A percentile compares a stretch with the other conserved stretches of the same genome.
These are phyloP conservation scores for Balansia obtecta DNA, from an alignment of 2,329 filamentous ascomycete species.

Conservation along the genomic window DNA sequence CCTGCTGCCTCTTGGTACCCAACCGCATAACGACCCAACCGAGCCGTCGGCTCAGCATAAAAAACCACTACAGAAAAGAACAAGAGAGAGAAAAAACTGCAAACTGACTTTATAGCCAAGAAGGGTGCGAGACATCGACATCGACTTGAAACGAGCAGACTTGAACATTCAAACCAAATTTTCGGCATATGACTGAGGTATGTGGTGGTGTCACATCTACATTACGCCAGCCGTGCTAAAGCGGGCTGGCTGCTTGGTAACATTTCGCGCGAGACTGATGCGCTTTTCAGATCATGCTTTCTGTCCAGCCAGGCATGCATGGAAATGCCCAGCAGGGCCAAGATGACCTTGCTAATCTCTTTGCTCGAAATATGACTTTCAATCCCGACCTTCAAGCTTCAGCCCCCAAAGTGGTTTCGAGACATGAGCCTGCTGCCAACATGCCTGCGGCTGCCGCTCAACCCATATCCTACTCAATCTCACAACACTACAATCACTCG, in stretches of 20 bases:
- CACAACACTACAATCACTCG: constrained; percentile 76
- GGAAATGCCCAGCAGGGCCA: constrained; percentile 43
- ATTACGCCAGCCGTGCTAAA: not conserved
- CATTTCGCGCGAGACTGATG: not conserved
- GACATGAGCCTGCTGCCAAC: constrained; percentile 14
- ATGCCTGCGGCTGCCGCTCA: constrained; percentile 18
- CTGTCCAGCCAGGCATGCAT: constrained; percentile 18
- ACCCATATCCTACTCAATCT: constrained; percentile 58
- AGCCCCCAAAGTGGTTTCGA: constrained; percentile 15
- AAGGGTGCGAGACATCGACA: not conserved
- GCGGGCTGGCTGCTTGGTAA: not conserved
- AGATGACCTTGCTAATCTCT: constrained; percentile 72
- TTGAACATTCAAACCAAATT: not conserved
- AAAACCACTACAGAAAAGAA: not conserved
- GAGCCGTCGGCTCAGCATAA: not conserved
- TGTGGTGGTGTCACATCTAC: not conserved
- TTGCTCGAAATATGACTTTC: constrained; percentile 64
- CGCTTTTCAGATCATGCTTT: constrained; percentile 21
- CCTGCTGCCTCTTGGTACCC: constrained; percentile 9
- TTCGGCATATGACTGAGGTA: constrained; percentile 1
- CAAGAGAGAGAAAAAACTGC: not conserved
- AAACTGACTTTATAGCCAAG: not conserved
- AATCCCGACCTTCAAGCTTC: constrained; percentile 24
- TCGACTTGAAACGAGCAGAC: not conserved
- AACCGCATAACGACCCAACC: constrained; percentile 9